Conservation (phyloP, 352 stramenopile species). For the Phytophthora europaea region DNA sequence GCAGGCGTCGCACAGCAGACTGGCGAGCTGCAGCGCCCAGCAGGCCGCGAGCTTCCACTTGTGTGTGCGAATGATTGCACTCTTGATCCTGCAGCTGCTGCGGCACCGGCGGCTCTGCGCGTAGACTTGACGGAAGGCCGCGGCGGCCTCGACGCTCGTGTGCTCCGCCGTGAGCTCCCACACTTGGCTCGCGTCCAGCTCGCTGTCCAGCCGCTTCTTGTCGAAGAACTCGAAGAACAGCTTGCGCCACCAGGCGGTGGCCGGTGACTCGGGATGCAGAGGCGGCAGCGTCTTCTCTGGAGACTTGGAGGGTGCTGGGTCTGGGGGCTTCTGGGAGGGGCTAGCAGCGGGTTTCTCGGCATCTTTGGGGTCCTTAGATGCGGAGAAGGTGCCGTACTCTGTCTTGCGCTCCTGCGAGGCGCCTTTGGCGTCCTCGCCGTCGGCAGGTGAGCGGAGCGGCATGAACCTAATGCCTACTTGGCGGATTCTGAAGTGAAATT, state of each 20-base stretch:
- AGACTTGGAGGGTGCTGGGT: not conserved
- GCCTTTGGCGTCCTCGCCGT: constrained; percentile 11
- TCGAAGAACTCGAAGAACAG: constrained; percentile 55
- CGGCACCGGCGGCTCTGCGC: constrained; percentile 10
- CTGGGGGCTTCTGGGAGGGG: constrained; percentile 2
- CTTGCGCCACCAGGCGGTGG: constrained; percentile 52
- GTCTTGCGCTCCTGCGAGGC: constrained; percentile 15
- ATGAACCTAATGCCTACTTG: constrained; percentile 4
- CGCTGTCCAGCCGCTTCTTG: constrained; percentile 33
- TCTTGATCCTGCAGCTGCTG: constrained; percentile 37
- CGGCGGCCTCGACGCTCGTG: constrained; percentile 46
- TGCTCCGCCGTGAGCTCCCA: constrained; percentile 57
- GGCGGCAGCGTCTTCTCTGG: constrained; percentile 7
- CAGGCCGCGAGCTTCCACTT: constrained; percentile 40
- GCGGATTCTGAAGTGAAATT: constrained; percentile 9
- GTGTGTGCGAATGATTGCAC: constrained; percentile 44
- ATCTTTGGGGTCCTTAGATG: not conserved
- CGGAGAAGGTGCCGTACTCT: constrained; percentile 33
- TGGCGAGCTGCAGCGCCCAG: constrained; percentile 51
- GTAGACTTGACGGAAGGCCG: constrained; percentile 42
- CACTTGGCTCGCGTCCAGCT: constrained; percentile 52
- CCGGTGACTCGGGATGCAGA: constrained; percentile 41
- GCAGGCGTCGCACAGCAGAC: constrained; percentile 46
- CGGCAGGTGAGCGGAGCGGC: constrained; percentile 19
- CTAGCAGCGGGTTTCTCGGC: not conserved